Percentiles rank a stretch among this genome's conserved stretches.
Evolutionary conservation across 2,329 filamentous ascomycete genomes (phyloP).

Genomic region (Capronia americana): DNA sequence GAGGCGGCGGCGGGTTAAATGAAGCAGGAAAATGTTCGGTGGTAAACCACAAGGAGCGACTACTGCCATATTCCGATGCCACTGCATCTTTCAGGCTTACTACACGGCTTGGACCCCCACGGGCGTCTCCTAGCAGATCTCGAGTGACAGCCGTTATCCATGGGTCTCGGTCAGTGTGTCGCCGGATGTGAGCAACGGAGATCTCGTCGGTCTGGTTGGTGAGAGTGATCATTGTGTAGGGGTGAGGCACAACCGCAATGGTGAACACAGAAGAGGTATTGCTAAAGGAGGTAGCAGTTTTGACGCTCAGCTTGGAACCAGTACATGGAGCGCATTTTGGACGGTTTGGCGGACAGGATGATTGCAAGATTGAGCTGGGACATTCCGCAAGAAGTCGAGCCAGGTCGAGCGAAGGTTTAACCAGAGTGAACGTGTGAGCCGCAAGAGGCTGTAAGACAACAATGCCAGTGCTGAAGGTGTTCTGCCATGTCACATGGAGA

Average conservation of each 20-base stretch:
- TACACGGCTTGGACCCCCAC: slow-evolving; percentile 69
- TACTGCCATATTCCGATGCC: slow-evolving; percentile 68
- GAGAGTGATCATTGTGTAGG: slow-evolving; percentile 79
- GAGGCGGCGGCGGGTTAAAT: slow-evolving; percentile 36
- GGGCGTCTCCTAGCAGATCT: slow-evolving; percentile 67
- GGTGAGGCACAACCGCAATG: slow-evolving; percentile 87
- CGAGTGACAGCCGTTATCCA: slow-evolving; percentile 79
- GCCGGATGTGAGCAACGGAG: slow-evolving; percentile 69
- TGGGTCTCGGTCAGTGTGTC: slow-evolving; percentile 73
- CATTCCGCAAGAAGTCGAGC: slow-evolving; percentile 79
- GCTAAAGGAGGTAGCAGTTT: slow-evolving; percentile 69
- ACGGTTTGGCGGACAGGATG: slow-evolving; percentile 83
- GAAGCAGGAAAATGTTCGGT: slow-evolving; percentile 64
- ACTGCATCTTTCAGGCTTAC: slow-evolving; percentile 81
- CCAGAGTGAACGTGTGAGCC: slow-evolving; percentile 74
- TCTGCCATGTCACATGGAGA: slow-evolving; percentile 84
- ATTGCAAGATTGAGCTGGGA: slow-evolving; percentile 72
- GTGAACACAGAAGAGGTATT: slow-evolving; percentile 78
- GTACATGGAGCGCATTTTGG: slow-evolving; percentile 77
- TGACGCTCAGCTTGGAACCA: slow-evolving; percentile 68
- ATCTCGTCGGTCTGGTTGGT: slow-evolving; percentile 65
- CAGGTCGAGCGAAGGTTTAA: slow-evolving; percentile 72
- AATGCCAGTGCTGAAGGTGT: slow-evolving; percentile 76
- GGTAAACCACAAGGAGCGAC: slow-evolving; percentile 79
- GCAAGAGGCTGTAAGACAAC: slow-evolving; percentile 80